phyloP scores from a whole-genome alignment of 2,329 filamentous ascomycete species.

The Leptosphaerulina australis region DNA sequence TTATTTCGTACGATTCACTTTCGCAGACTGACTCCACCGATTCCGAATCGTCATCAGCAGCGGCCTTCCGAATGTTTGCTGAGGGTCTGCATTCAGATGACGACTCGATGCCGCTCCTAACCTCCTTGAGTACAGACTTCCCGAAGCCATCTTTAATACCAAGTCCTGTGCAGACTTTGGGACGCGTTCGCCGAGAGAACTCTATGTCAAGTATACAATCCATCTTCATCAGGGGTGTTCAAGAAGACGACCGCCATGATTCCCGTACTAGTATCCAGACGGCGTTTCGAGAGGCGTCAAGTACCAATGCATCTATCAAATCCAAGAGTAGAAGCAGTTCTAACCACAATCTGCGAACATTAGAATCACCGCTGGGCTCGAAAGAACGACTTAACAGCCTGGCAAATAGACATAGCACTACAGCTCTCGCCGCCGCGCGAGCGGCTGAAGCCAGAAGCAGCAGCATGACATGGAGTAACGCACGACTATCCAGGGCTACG shows the following conservation, averaged over 20 bases:
- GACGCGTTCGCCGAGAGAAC: conserved; percentile 46
- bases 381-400: conserved; percentile 28
- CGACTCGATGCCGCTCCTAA: background rate
- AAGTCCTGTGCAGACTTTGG: conserved; percentile 48
- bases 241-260: conserved; percentile 31
- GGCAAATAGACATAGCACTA: conserved; percentile 27
- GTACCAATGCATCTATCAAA: conserved; percentile 17
- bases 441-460: conserved; percentile 16
- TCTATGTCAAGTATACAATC: conserved; percentile 50
- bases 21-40: conserved; percentile 13
- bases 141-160: conserved; percentile 50
- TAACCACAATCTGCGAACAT: conserved; percentile 14
- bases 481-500: conserved; percentile 9
- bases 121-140: conserved; percentile 10
- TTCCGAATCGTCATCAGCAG: conserved; percentile 1
- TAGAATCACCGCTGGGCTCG: conserved; percentile 16
- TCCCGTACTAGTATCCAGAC: conserved; percentile 43
- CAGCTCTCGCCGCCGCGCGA: conserved; percentile 30
- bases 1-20: conserved; percentile 14
- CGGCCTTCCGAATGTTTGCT: background rate
- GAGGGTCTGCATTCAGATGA: background rate
- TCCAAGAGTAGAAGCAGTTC: conserved; percentile 31
- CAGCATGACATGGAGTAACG: conserved; percentile 11
- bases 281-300: conserved; percentile 31
- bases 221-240: conserved; percentile 22